A percentile compares a stretch with the other conserved stretches of the same genome.
phyloP scores from a whole-genome alignment of 176 grass and related monocot species.

The Eremochloa ophiuroides region DNA sequence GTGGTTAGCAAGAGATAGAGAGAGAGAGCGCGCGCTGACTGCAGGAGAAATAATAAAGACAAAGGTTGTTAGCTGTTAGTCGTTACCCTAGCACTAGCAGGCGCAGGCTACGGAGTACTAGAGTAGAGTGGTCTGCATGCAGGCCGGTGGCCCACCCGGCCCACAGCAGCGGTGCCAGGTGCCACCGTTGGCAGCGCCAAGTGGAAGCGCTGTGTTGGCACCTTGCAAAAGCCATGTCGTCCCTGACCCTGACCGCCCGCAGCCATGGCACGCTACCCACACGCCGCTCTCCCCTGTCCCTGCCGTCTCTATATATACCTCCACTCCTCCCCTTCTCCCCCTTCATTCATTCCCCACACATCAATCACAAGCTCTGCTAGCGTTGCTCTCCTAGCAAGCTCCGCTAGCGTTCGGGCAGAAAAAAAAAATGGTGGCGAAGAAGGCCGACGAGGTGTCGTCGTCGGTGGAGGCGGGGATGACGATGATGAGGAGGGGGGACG shows the following conservation, averaged over 20 bases:
- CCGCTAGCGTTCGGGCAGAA: no score
- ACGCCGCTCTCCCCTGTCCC: no score
- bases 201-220: background rate
- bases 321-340: no score
- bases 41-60: background rate
- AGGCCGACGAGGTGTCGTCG: conserved; percentile 1
- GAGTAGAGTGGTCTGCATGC: background rate
- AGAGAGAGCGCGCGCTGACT: no score
- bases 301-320: no score
- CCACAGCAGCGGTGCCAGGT: background rate
- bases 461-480: background rate
- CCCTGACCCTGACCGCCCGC: background rate
- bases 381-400: no score
- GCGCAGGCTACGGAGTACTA: no score
- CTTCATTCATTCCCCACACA: no score
- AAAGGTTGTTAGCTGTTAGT: background rate
- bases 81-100: no score
- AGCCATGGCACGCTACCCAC: no score
- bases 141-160: no score
- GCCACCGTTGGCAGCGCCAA: background rate
- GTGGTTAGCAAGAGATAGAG: background rate
- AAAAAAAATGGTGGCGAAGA: background rate
- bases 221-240: background rate
- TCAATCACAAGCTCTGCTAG: no score
- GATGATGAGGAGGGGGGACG: background rate